Conservation (phyloP, 257 asterid genomes). For the Nicotiana otophora region DNA sequence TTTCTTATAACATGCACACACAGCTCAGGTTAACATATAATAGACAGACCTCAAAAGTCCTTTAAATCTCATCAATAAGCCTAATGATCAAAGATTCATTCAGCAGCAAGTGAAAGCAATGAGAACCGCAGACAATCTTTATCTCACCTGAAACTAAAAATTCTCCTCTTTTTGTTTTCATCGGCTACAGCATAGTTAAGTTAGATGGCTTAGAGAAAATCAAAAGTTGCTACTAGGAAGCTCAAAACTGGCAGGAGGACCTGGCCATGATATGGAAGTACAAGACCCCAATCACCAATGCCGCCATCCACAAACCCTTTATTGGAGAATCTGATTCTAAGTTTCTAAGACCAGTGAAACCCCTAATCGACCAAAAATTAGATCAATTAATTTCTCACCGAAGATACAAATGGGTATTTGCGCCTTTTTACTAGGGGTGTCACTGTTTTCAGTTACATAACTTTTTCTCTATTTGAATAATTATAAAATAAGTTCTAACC, state of each 20-base stretch:
- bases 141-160: background rate
- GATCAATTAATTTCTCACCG: background rate
- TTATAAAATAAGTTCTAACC: background rate
- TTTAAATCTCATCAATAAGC: background rate
- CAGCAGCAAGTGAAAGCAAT: background rate
- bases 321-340: background rate
- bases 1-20: background rate
- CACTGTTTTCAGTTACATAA: background rate
- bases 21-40: background rate
- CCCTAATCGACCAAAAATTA: background rate
- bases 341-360: background rate
- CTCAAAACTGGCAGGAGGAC: background rate
- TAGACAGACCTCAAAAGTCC: conserved; percentile 1
- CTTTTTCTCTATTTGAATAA: background rate
- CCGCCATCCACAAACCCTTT: background rate
- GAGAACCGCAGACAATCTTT: background rate
- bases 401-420: background rate
- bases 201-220: background rate
- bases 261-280: background rate
- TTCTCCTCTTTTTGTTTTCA: background rate
- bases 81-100: background rate
- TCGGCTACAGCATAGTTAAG: background rate
- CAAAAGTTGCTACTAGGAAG: background rate
- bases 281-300: background rate
- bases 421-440: background rate